phyloP scores from a whole-genome alignment of 2,329 filamentous ascomycete species.

The Arthrobotrys entomopaga region DNA sequence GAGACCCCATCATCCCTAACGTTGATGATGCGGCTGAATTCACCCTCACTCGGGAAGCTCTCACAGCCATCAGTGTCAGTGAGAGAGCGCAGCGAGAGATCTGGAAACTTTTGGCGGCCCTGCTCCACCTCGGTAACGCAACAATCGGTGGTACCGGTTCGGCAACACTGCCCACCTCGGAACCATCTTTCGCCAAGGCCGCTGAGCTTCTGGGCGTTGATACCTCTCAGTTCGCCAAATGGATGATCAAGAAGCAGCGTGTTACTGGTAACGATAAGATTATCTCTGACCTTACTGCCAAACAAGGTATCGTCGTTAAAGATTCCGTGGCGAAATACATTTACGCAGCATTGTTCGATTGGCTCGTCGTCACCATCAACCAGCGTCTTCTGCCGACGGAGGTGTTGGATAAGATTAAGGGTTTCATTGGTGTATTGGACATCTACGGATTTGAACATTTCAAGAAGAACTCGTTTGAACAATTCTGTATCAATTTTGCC shows the following conservation, averaged over 20 bases:
- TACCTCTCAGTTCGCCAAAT: slow-evolving; percentile 86
- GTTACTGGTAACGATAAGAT: slow-evolving; percentile 98
- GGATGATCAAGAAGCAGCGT: slow-evolving; percentile 99
- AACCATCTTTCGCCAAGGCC: slow-evolving; percentile 83
- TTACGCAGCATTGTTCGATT: slow-evolving; percentile 97
- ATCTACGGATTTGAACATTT: slow-evolving; percentile 99
- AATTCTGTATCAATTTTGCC: slow-evolving; percentile 99
- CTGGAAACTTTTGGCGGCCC: slow-evolving; percentile 87
- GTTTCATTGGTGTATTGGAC: slow-evolving; percentile 98
- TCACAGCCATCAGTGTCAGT: slow-evolving; percentile 86
- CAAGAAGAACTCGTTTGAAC: slow-evolving; percentile 98
- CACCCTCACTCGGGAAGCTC: slow-evolving; percentile 82
- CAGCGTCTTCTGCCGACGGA: slow-evolving; percentile 86
- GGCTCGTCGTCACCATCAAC: slow-evolving; percentile 98
- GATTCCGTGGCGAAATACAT: slow-evolving; percentile 99
- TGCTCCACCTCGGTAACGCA: slow-evolving; percentile 94
- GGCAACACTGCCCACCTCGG: slow-evolving; percentile 82
- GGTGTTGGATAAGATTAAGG: slow-evolving; percentile 80
- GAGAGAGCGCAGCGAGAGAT: slow-evolving; percentile 80
- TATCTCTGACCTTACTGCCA: slow-evolving; percentile 90
- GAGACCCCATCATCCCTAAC: slow-evolving; percentile 87
- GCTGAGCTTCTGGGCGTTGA: slow-evolving; percentile 89
- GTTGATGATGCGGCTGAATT: slow-evolving; percentile 97
- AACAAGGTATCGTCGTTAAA: slow-evolving; percentile 91
- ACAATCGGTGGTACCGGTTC: slow-evolving; percentile 91